These are phyloP conservation scores for Achaetomium macrosporum DNA, from an alignment of 2,329 filamentous ascomycete species.

Conservation along the genomic window DNA sequence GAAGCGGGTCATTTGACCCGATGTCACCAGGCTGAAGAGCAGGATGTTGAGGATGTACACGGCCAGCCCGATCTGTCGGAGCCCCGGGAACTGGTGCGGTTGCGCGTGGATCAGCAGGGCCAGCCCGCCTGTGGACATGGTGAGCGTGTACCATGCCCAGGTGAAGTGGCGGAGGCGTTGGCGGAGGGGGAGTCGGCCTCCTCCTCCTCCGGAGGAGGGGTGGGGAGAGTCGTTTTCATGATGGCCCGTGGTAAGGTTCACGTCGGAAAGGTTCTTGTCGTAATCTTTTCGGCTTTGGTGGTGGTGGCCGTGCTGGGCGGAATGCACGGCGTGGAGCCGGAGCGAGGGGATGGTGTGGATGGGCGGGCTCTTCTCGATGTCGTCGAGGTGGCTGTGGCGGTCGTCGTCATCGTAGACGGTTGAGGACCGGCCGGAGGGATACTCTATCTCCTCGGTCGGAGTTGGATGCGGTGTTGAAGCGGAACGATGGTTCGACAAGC, in stretches of 20 bases:
- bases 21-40: constrained; percentile 53
- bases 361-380: constrained; percentile 13
- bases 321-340: neutral
- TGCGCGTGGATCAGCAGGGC: constrained; percentile 57
- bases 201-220: constrained; percentile 9
- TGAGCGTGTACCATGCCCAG: constrained; percentile 68
- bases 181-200: constrained; percentile 31
- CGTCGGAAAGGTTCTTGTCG: neutral
- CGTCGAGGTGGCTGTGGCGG: constrained; percentile 2
- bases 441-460: neutral
- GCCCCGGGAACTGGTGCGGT: constrained; percentile 59
- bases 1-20: constrained; percentile 57
- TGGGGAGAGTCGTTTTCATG: constrained; percentile 24
- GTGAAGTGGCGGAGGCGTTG: constrained; percentile 54
- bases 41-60: constrained; percentile 64
- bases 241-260: neutral
- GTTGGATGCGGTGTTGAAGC: neutral
- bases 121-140: constrained; percentile 69
- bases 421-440: neutral
- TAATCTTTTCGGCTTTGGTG: neutral
- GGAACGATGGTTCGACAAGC: neutral
- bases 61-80: constrained; percentile 57
- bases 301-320: neutral
- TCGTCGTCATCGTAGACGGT: neutral
- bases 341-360: constrained; percentile 12